Evolutionary conservation across 257 asterid genomes (phyloP).

Genomic region (Nicotiana paniculata): DNA sequence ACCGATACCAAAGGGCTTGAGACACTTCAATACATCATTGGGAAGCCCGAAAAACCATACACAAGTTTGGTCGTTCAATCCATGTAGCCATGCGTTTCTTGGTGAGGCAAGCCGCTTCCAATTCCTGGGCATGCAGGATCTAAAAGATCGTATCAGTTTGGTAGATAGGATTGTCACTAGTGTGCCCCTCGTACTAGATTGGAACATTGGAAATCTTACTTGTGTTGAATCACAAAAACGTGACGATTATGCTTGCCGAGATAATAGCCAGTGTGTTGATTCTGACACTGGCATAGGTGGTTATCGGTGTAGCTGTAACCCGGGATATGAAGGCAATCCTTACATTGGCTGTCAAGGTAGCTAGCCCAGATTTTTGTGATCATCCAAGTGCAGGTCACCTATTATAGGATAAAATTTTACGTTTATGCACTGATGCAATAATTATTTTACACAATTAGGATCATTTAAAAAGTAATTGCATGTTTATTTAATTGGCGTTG

Average conservation of each 20-base stretch:
- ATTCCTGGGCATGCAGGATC: constrained; percentile 45
- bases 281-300: constrained; percentile 42
- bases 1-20: constrained; percentile 44
- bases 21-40: not conserved
- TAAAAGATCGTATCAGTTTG: constrained; percentile 37
- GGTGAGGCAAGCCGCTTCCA: constrained; percentile 43
- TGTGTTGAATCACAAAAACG: constrained; percentile 24
- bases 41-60: constrained; percentile 24
- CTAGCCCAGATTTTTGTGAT: not conserved
- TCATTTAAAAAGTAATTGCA: too few relatives aligned
- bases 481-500: too few relatives aligned
- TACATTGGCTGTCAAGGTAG: constrained; percentile 71
- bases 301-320: constrained; percentile 47
- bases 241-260: constrained; percentile 34
- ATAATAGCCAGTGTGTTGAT: constrained; percentile 46
- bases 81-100: constrained; percentile 65
- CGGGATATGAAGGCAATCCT: constrained; percentile 68
- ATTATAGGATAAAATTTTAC: too few relatives aligned
- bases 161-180: constrained; percentile 12
- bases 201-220: constrained; percentile 60
- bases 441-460: too few relatives aligned
- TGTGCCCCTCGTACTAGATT: constrained; percentile 58
- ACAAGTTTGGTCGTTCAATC: constrained; percentile 24
- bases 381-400: too few relatives aligned
- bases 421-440: too few relatives aligned